These are phyloP conservation scores for Diddensiella santjacobensis DNA, from an alignment of 805 yeast species.

Conservation along the genomic window DNA sequence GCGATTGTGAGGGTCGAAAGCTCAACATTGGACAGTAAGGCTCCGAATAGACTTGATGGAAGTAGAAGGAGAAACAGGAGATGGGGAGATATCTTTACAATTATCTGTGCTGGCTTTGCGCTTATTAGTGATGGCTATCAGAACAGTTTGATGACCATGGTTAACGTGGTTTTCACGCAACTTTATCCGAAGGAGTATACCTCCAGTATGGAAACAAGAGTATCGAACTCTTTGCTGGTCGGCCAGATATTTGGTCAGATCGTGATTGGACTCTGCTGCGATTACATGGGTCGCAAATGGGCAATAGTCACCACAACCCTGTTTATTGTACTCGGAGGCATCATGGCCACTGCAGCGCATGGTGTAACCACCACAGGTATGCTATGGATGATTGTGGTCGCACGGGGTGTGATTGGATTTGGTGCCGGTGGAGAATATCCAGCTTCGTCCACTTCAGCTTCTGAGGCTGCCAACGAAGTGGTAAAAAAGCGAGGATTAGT, in stretches of 20 bases:
- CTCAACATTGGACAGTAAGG: too few relatives aligned
- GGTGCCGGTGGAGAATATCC: constrained; percentile 90
- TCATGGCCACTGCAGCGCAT: constrained; percentile 66
- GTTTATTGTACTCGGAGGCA: constrained; percentile 58
- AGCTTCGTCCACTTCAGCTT: constrained; percentile 35
- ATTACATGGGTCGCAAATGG: constrained; percentile 21
- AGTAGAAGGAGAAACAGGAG: too few relatives aligned
- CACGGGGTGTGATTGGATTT: constrained; percentile 70
- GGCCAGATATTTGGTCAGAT: constrained; percentile 18
- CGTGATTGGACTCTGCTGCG: constrained; percentile 12
- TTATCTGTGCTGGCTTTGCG: constrained; percentile 9
- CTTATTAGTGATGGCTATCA: constrained; percentile 12
- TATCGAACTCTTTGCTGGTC: constrained; percentile 16
- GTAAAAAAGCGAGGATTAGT: constrained; percentile 6
- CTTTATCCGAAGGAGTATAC: constrained; percentile 10
- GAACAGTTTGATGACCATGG: constrained; percentile 5
- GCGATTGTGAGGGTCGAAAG: too few relatives aligned
- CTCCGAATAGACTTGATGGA: too few relatives aligned
- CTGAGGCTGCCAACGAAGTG: constrained; percentile 14
- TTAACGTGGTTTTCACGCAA: neutral
- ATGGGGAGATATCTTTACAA: constrained; percentile 70
- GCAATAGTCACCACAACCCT: constrained; percentile 60
- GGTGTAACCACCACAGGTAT: constrained; percentile 58
- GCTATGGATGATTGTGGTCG: constrained; percentile 71
- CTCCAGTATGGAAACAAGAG: constrained; percentile 8